phyloP scores from a whole-genome alignment of 2,329 filamentous ascomycete genomes.

The Teratosphaeria viscida region DNA sequence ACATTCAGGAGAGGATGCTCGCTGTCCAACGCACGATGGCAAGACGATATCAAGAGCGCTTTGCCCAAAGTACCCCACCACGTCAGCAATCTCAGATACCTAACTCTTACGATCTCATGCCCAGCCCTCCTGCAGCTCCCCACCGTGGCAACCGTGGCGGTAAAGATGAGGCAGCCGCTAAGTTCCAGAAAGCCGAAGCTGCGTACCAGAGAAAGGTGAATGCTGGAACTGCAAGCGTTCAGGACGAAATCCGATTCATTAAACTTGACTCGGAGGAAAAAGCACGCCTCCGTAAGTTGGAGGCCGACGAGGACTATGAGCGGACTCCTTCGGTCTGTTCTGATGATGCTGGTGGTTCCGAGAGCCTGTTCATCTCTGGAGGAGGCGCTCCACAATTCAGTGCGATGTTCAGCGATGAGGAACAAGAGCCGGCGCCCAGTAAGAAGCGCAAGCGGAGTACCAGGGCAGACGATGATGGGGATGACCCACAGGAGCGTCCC shows the following conservation, averaged over 20 bases:
- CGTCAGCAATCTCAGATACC: background rate
- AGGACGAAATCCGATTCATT: constrained; percentile 17
- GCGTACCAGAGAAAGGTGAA: constrained; percentile 6
- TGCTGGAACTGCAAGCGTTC: constrained; percentile 4
- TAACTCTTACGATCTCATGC: background rate
- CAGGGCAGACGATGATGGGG: constrained; percentile 1
- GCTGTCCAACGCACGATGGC: background rate
- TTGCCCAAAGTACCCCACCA: background rate
- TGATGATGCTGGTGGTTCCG: constrained; percentile 3
- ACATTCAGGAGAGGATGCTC: background rate
- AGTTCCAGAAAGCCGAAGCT: constrained; percentile 4
- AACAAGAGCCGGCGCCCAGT: background rate
- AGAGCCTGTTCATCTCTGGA: constrained; percentile 5
- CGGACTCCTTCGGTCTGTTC: background rate
- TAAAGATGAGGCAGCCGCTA: background rate
- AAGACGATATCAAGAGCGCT: background rate
- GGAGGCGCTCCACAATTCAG: background rate
- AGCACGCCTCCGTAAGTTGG: constrained; percentile 7
- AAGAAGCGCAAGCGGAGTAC: constrained; percentile 1
- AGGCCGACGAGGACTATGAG: constrained; percentile 11
- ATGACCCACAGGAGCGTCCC: background rate
- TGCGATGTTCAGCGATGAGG: background rate
- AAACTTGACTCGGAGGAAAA: constrained; percentile 10
- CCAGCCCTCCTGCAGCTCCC: background rate
- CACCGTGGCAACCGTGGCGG: background rate